Conservation (phyloP, 2,329 filamentous ascomycete genomes). For the Alternaria sp. region DNA sequence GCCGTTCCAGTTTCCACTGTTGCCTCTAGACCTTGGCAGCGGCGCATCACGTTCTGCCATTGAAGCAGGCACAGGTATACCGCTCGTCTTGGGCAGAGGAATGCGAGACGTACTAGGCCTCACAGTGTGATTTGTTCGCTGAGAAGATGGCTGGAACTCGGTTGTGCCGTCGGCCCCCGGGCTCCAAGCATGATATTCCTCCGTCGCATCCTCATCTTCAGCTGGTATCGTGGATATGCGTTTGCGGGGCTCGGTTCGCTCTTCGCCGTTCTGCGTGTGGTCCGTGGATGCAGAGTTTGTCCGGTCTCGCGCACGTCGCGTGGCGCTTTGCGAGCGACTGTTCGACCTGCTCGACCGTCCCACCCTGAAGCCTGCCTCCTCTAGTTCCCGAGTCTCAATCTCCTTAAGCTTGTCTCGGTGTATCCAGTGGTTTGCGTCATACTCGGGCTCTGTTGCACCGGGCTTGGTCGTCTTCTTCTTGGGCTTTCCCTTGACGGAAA, state of each 20-base stretch:
- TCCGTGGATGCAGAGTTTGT: constrained; percentile 43
- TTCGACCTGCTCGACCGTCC: constrained; percentile 51
- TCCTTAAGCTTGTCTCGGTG: constrained; percentile 82
- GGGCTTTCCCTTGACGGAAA: constrained; percentile 25
- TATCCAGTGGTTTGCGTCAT: constrained; percentile 78
- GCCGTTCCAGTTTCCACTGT: constrained; percentile 64
- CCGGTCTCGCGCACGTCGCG: constrained; percentile 34
- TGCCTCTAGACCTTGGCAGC: constrained; percentile 64
- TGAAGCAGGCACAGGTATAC: constrained; percentile 74
- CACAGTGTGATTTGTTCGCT: constrained; percentile 57
- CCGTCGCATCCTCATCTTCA: constrained; percentile 51
- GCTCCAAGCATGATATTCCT: constrained; percentile 64
- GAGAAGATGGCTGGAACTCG: constrained; percentile 55
- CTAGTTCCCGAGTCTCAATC: constrained; percentile 81
- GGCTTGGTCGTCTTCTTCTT: constrained; percentile 38
- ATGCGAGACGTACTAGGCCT: constrained; percentile 74
- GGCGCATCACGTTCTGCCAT: constrained; percentile 77
- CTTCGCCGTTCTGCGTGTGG: constrained; percentile 30
- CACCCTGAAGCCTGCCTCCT: constrained; percentile 74
- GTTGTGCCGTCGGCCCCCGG: constrained; percentile 76
- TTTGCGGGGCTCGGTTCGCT: constrained; percentile 36
- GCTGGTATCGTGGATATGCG: constrained; percentile 50
- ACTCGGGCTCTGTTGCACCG: constrained; percentile 28
- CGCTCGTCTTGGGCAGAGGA: constrained; percentile 81
- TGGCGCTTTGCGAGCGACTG: constrained; percentile 45